A percentile compares a stretch with the other conserved stretches of the same genome.
Conservation (phyloP, 1,284 basidiomycete species). For the Fomitopsis pinicola region DNA sequence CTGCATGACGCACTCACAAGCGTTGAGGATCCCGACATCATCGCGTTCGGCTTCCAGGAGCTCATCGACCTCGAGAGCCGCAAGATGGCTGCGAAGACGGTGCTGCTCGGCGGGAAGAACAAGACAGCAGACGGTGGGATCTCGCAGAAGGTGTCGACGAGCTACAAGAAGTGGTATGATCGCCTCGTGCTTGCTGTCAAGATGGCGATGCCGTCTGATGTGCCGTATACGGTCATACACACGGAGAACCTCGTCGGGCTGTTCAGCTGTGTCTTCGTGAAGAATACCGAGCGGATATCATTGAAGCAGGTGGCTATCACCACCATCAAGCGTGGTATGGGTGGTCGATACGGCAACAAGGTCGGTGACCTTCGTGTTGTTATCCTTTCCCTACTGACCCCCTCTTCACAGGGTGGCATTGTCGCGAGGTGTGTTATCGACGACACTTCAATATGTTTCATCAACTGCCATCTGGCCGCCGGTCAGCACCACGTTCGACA, state of each 20-base stretch:
- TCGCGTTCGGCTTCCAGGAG: constrained; percentile 95
- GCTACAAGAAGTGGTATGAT: constrained; percentile 89
- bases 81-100: constrained; percentile 87
- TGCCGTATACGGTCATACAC: constrained; percentile 75
- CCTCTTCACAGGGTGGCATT: constrained; percentile 71
- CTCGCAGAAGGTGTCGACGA: constrained; percentile 76
- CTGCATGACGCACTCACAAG: constrained; percentile 67
- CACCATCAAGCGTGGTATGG: constrained; percentile 89
- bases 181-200: constrained; percentile 71
- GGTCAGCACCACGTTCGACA: constrained; percentile 82
- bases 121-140: constrained; percentile 60
- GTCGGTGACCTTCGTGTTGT: constrained; percentile 33
- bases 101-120: constrained; percentile 74
- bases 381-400: neutral
- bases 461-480: constrained; percentile 96
- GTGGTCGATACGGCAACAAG: constrained; percentile 94
- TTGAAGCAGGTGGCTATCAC: constrained; percentile 74
- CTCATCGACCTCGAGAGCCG: constrained; percentile 91
- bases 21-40: constrained; percentile 79
- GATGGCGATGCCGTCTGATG: constrained; percentile 61
- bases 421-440: constrained; percentile 87
- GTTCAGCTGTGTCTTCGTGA: constrained; percentile 86
- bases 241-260: constrained; percentile 90
- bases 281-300: constrained; percentile 50
- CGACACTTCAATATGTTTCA: constrained; percentile 89